Conservation (phyloP, 2,329 filamentous ascomycete genomes). For the Ambrosiella beaveri region DNA sequence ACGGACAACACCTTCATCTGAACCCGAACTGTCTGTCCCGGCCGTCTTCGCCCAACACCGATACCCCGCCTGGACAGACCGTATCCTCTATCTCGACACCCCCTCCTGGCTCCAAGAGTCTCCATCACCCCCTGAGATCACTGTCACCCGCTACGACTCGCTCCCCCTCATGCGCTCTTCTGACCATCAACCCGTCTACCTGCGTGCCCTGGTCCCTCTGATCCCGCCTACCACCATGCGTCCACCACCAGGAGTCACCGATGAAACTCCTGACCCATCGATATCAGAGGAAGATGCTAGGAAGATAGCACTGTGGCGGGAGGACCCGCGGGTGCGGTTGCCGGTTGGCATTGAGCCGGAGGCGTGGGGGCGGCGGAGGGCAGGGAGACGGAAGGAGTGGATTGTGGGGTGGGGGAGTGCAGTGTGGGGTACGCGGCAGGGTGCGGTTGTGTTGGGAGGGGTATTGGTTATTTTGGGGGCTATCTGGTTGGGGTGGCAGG, state of each 20-base stretch:
- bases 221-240: slow-evolving; percentile 19
- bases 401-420: slow-evolving; percentile 37
- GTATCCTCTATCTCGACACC: slow-evolving; percentile 59
- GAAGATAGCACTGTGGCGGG: slow-evolving; percentile 6
- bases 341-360: slow-evolving; percentile 37
- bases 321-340: slow-evolving; percentile 28
- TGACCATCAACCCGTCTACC: slow-evolving; percentile 72
- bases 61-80: slow-evolving; percentile 87
- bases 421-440: slow-evolving; percentile 35
- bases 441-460: slow-evolving; percentile 28
- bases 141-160: slow-evolving; percentile 51
- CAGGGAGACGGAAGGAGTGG: slow-evolving; percentile 29
- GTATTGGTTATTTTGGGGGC: slow-evolving; percentile 25
- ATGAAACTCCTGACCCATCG: slow-evolving; percentile 16
- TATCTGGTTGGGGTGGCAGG: slow-evolving; percentile 23
- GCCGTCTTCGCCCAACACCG: slow-evolving; percentile 69
- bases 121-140: slow-evolving; percentile 22
- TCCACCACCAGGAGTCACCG: not conserved
- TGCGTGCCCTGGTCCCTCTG: slow-evolving; percentile 51
- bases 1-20: slow-evolving; percentile 16
- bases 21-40: slow-evolving; percentile 23
- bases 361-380: slow-evolving; percentile 33
- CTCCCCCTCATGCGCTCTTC: slow-evolving; percentile 66
- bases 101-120: slow-evolving; percentile 29
- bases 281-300: slow-evolving; percentile 3